Evolutionary conservation across 164 flowering plant genomes (phyloP).

Genomic region (Macadamia tetraphylla): DNA sequence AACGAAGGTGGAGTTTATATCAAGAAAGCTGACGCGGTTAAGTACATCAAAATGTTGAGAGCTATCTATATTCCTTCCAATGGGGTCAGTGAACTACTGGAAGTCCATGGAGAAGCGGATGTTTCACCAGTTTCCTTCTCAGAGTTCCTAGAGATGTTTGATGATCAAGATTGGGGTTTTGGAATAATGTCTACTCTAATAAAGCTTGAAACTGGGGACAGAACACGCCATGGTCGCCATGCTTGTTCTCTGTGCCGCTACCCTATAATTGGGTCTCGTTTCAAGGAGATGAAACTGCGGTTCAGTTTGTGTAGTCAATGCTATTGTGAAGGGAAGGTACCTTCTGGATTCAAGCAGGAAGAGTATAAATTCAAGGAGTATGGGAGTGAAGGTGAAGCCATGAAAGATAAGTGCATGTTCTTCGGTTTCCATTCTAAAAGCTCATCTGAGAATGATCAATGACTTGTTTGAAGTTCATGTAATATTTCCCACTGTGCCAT

Average conservation of each 20-base stretch:
- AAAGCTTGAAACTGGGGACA: conserved; percentile 18
- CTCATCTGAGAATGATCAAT: background rate
- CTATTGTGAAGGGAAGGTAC: conserved; percentile 19
- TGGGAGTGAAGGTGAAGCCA: conserved; percentile 5
- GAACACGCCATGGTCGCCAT: conserved; percentile 12
- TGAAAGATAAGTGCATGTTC: conserved; percentile 8
- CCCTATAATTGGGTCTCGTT: conserved; percentile 17
- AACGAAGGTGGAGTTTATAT: conserved; percentile 11
- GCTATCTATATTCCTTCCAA: conserved; percentile 9
- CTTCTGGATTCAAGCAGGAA: conserved; percentile 9
- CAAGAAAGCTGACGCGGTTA: conserved; percentile 4
- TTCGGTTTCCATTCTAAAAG: conserved; percentile 1
- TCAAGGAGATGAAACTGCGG: conserved; percentile 12
- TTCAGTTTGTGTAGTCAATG: conserved; percentile 14
- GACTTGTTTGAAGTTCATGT: background rate
- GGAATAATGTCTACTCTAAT: conserved; percentile 11
- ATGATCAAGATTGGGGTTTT: conserved; percentile 11
- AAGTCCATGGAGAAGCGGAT: conserved; percentile 8
- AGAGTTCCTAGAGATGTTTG: conserved; percentile 19
- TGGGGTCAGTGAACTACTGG: conserved; percentile 4
- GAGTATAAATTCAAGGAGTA: conserved; percentile 18
- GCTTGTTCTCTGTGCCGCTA: conserved; percentile 13
- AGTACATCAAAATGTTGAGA: conserved; percentile 11
- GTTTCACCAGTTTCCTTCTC: conserved; percentile 12
- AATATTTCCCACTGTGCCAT: background rate